Conservation (phyloP, 768 basidiomycete genomes). For the Neoboletus brunneissimus region DNA sequence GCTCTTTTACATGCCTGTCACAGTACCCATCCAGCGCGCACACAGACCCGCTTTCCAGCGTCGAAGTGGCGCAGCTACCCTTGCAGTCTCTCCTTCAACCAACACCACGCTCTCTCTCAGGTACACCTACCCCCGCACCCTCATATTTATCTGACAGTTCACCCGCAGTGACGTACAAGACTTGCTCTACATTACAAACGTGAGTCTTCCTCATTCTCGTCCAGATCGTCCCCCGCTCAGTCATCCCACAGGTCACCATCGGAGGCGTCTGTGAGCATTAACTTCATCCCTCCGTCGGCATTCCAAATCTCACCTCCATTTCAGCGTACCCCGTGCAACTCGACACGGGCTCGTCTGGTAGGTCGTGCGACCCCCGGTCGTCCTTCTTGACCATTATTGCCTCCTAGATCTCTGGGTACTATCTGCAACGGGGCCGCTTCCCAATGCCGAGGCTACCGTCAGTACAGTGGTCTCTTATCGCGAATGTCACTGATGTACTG, state of each 20-base stretch:
- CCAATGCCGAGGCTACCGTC: conserved; percentile 50
- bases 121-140: conserved; percentile 2
- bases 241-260: conserved; percentile 53
- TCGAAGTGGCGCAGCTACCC: conserved; percentile 34
- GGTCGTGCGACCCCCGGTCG: neutral
- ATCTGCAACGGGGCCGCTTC: conserved; percentile 44
- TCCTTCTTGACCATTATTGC: neutral
- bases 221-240: neutral
- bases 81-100: conserved; percentile 25
- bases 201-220: conserved; percentile 35
- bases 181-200: conserved; percentile 76
- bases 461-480: conserved; percentile 9
- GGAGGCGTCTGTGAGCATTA: conserved; percentile 53
- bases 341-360: conserved; percentile 69
- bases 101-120: conserved; percentile 20
- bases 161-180: conserved; percentile 63
- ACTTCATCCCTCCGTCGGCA: neutral
- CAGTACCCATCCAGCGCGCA: conserved; percentile 46
- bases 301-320: neutral
- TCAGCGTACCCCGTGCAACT: conserved; percentile 73
- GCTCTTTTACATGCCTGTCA: conserved; percentile 38
- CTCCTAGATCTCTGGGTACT: conserved; percentile 68
- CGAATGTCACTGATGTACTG: conserved; percentile 4
- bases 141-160: conserved; percentile 12
- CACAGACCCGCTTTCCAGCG: conserved; percentile 35